Percentiles rank a stretch among this genome's conserved stretches.
Evolutionary conservation across 108 stramenopile genomes (phyloP).

Genomic region (Conticribra guillardii): DNA sequence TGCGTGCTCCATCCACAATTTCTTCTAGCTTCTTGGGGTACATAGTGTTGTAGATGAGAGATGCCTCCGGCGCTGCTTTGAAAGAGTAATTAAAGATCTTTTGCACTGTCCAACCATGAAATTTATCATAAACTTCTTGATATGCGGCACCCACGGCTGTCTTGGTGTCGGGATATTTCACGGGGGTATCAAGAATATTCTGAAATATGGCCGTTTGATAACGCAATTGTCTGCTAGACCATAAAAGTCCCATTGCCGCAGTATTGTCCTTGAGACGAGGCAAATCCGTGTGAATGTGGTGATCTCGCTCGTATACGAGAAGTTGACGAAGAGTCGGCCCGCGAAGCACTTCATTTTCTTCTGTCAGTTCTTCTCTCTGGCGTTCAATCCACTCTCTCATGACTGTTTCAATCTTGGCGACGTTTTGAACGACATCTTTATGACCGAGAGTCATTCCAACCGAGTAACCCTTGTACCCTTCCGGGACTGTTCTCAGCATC

Average conservation of each 20-base stretch:
- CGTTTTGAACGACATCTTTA: slow-evolving; percentile 79
- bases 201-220: slow-evolving; percentile 69
- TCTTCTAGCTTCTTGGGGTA: slow-evolving; percentile 55
- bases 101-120: slow-evolving; percentile 77
- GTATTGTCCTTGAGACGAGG: slow-evolving; percentile 65
- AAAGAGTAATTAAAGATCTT: slow-evolving; percentile 73
- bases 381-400: slow-evolving; percentile 54
- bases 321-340: slow-evolving; percentile 64
- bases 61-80: slow-evolving; percentile 63
- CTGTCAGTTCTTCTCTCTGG: slow-evolving; percentile 8
- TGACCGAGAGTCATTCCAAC: slow-evolving; percentile 77
- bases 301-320: slow-evolving; percentile 55
- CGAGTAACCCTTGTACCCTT: slow-evolving; percentile 73
- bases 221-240: slow-evolving; percentile 66
- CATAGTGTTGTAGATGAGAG: slow-evolving; percentile 62
- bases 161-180: slow-evolving; percentile 34
- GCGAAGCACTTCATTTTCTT: slow-evolving; percentile 11
- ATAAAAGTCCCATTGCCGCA: slow-evolving; percentile 73
- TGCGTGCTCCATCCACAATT: slow-evolving; percentile 35
- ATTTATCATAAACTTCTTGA: slow-evolving; percentile 61
- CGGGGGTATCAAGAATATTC: slow-evolving; percentile 56
- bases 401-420: slow-evolving; percentile 74
- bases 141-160: slow-evolving; percentile 70
- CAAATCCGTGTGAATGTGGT: slow-evolving; percentile 53
- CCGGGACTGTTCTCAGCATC: slow-evolving; percentile 74